Evolutionary conservation across 805 yeast species (phyloP).

Genomic region (Clavispora fructus): DNA sequence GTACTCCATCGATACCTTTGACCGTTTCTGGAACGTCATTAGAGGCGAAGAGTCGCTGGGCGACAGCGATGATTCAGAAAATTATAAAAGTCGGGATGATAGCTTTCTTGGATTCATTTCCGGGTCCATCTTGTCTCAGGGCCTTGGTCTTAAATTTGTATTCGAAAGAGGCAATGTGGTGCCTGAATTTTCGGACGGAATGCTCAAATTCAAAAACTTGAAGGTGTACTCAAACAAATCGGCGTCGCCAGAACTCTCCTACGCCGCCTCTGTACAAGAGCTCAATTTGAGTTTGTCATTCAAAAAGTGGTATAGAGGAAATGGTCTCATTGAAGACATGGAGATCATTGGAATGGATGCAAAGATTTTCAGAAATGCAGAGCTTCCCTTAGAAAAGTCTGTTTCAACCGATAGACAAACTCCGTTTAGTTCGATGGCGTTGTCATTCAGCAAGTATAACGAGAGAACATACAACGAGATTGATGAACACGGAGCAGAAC

Average conservation of each 20-base stretch:
- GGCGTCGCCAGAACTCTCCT: constrained; percentile 11
- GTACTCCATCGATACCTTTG: constrained; percentile 37
- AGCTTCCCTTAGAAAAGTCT: not conserved
- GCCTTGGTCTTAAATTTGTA: constrained; percentile 31
- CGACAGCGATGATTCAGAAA: constrained; percentile 20
- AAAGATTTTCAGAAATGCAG: constrained; percentile 18
- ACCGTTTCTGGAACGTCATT: constrained; percentile 20
- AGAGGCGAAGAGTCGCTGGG: constrained; percentile 4
- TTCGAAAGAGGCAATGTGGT: constrained; percentile 35
- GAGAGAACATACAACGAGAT: constrained; percentile 30
- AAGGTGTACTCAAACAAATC: constrained; percentile 11
- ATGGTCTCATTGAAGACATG: constrained; percentile 45
- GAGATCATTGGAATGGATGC: constrained; percentile 48
- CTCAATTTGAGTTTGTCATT: constrained; percentile 44
- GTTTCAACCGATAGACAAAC: constrained; percentile 25
- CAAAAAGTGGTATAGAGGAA: constrained; percentile 52
- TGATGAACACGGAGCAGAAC: constrained; percentile 18
- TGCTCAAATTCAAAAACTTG: constrained; percentile 41
- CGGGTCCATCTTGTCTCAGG: constrained; percentile 33
- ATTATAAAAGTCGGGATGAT: constrained; percentile 12
- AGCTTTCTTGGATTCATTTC: constrained; percentile 30
- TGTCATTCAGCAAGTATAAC: constrained; percentile 20
- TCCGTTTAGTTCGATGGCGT: constrained; percentile 23
- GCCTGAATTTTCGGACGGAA: constrained; percentile 47
- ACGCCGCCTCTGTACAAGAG: constrained; percentile 36